Base-by-base conservation (phyloP, 768 basidiomycete species). In the Suillus tomentosus region DNA sequence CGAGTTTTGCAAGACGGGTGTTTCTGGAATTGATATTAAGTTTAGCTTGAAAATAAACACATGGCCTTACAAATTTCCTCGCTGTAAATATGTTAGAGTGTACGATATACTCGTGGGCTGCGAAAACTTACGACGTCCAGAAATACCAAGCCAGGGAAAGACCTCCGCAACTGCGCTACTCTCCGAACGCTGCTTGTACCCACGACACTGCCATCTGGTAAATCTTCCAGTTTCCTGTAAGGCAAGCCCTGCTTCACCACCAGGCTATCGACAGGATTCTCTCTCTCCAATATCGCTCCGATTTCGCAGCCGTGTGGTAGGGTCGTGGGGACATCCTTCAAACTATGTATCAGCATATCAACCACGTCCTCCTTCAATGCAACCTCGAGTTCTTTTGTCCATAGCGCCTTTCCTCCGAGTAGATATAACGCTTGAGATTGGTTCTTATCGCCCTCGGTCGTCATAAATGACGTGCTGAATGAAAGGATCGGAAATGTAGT, bases 341-440 rank as follows among this genome's bases (percentile, higher is more conserved):
- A 80, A 42, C 85, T 88, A 78, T 99, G 96, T 22, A 99, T 88
- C 70, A 99, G 86, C 83, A 98, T 87, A 74, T 99, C 97, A 57
- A 96, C 90, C 14, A 82, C 79, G 37, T 83, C 78, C 51, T 88
- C 82, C 62, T 86, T 82, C 65, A 99, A 79, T 51, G 87, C 88
- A 22, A 92, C 90, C 74, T 99, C 97, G 61, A 99, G 87, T 70
- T 98, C 96, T 70, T 94, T 92, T 43, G 97, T 99, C 97, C 97
- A 99, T 36, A 98, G 77, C 0, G 91, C 84, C 73, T 94, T 94
- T n/a, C 93, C 94, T 45, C 95, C 95, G 17, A 97, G 79, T 10
- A 95, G 82, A 77, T 96, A 96, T 19, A 97, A 81, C n/a, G 87
- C 85, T 67, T 94, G 90, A 1, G 89, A 87, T 76, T 96, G 94